Evolutionary conservation across 495 filamentous ascomycete genomes (phyloP), one percentile per base, ranked within the genome.

Genomic region (Trichoderma orchidacearum): DNA sequence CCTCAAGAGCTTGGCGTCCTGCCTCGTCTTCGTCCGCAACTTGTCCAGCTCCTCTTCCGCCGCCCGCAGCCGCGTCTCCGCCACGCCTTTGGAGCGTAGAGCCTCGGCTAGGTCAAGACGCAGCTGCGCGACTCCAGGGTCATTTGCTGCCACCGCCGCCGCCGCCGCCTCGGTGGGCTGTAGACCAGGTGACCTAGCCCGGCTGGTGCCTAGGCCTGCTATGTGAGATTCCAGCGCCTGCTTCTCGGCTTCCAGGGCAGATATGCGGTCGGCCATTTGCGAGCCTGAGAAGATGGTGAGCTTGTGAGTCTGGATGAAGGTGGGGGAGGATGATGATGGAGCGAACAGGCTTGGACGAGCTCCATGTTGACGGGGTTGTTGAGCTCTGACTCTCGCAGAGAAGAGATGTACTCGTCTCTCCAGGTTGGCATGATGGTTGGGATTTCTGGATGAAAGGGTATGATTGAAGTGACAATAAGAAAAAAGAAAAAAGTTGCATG

Each of bases 91-190:
- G 13, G 83, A 81, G 30, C 86, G 84, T 51, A 91, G 80, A n/a
- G 89, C 85, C 67, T 85, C 85, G 7, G 80, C 75, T 3, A 92
- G 72, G 28, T 92, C 86, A 35, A 80, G 66, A 13, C 80, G 74
- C 1, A 84, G 69, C 34, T 77, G 73, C 17, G 76, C 67, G 6
- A 79, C 61, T 36, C 69, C 59, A 8, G 65, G 48, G 7, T 56
- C 66, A 60, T 67, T 62, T 17, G 61, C 51, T 35, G 53, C 63
- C n/a, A n/a, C n/a, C n/a, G n/a, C n/a, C n/a, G n/a, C n/a, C n/a
- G n/a, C n/a, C n/a, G n/a, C n/a, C 62, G 65, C 66, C 23, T 67
- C 71, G 53, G 66, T 45, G 17, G 64, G 29, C 28, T 59, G 34
- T 25, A 59, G 31, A 41, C 62, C 66, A 50, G 30, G 36, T 28